Percentiles rank a stretch among this genome's conserved stretches.
phyloP scores from a whole-genome alignment of 1,284 basidiomycete genomes.

The Coniophora puteana region DNA sequence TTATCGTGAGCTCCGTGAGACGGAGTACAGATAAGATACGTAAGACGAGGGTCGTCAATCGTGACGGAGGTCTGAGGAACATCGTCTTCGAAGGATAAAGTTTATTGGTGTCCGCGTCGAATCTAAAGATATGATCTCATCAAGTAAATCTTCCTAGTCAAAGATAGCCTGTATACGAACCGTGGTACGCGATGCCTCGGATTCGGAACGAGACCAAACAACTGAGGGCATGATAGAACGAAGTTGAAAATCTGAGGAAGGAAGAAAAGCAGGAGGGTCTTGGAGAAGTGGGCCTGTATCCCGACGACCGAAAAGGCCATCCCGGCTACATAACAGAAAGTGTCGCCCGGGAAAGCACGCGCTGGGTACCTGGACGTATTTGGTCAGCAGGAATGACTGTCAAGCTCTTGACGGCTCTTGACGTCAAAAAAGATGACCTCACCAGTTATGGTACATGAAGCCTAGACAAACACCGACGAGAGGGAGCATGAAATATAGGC shows the following conservation, averaged over 20 bases:
- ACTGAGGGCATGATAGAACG: slow-evolving; percentile 88
- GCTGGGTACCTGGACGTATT: slow-evolving; percentile 83
- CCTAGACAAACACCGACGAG: slow-evolving; percentile 87
- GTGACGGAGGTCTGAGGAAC: slow-evolving; percentile 57
- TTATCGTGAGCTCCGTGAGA: slow-evolving; percentile 62
- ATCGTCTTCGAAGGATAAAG: slow-evolving; percentile 70
- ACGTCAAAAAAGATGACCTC: slow-evolving; percentile 26
- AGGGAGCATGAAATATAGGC: slow-evolving; percentile 95
- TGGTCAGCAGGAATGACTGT: slow-evolving; percentile 4
- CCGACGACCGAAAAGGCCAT: slow-evolving; percentile 97
- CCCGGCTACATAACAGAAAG: slow-evolving; percentile 95
- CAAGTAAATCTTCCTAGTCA: background rate
- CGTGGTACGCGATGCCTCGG: slow-evolving; percentile 92
- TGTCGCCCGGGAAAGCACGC: slow-evolving; percentile 93
- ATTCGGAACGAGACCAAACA: slow-evolving; percentile 92
- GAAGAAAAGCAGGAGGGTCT: slow-evolving; percentile 96
- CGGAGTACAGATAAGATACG: slow-evolving; percentile 56
- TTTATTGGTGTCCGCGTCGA: slow-evolving; percentile 67
- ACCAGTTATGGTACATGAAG: slow-evolving; percentile 95
- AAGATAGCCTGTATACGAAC: slow-evolving; percentile 38
- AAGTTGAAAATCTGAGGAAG: slow-evolving; percentile 99
- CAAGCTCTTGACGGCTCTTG: too few relatives aligned
- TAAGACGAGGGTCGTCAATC: slow-evolving; percentile 51
- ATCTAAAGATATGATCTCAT: slow-evolving; percentile 40
- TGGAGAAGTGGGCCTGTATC: slow-evolving; percentile 96